A percentile compares a stretch with the other conserved stretches of the same genome.
phyloP scores from a whole-genome alignment of 2,329 filamentous ascomycete genomes.

The Ophiostoma australiae region DNA sequence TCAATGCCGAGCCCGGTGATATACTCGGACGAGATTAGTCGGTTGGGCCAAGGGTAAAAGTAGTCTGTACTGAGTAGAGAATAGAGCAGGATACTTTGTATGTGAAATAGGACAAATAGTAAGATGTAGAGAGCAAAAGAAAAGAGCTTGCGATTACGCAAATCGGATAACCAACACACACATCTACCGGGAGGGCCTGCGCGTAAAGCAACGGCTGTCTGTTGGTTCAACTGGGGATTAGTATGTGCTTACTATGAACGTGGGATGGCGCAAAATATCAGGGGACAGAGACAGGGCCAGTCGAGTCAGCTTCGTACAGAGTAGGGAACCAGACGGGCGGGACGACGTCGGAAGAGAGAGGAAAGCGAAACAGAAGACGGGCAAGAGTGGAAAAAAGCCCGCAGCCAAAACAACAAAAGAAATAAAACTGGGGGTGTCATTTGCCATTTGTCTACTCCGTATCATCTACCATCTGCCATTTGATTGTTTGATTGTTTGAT shows the following conservation, averaged over 20 bases:
- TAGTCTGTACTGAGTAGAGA: not conserved
- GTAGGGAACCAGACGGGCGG: not conserved
- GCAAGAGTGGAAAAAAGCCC: not conserved
- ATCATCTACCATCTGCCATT: no score
- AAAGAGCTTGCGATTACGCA: not conserved
- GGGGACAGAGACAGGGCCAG: not conserved
- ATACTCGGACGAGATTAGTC: conserved; percentile 1
- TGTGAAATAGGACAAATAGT: not conserved
- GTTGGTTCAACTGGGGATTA: not conserved
- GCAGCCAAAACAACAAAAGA: not conserved
- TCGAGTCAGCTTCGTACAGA: not conserved
- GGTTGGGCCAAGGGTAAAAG: not conserved
- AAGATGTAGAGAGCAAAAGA: not conserved
- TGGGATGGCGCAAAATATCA: not conserved
- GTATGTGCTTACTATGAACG: no score
- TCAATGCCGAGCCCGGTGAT: not conserved
- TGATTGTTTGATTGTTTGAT: no score
- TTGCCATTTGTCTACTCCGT: not conserved
- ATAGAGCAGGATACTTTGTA: not conserved
- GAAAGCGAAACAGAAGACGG: not conserved
- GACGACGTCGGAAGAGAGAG: conserved; percentile 1
- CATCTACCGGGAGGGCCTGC: not conserved
- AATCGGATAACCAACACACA: not conserved
- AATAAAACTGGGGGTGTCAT: not conserved
- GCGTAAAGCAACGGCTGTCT: not conserved